Evolutionary conservation across 2,329 filamentous ascomycete species (phyloP), one percentile per base, ranked within the genome.

Genomic region (Cordyceps cateniannulata): DNA sequence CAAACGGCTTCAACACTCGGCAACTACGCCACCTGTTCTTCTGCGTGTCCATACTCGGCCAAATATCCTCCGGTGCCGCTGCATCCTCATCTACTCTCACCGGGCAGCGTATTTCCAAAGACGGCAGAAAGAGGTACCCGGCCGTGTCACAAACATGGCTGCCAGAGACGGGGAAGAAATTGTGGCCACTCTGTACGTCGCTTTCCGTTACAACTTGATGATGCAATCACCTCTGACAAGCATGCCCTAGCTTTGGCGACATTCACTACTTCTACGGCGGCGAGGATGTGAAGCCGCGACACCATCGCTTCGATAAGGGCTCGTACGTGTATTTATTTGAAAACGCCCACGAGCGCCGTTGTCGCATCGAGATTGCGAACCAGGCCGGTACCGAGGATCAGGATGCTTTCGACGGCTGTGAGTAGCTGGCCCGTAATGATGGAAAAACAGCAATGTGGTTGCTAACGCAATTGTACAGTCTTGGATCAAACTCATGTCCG

Each of bases 241-340:
- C 22, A 20, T 49, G 6, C 18, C 8, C 20, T 66, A 93, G 89
- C 68, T 92, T 90, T 69, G 88, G 84, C 64, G 90, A 93, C 69
- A 71, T 92, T 59, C 90, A 93, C 72, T 93, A 92, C 73, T 91
- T 86, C 73, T 91, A 92, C 74, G 81, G 83, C 27, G 81, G 85
- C n/a, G 85, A 87, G 2, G 79, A 80, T 6, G 78, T 81, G 61
- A 85, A 81, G 61, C 89, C 89, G 32, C 84, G 81, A n/a, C 90
- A 93, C 72, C 88, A 93, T 72, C 85, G 89, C 56, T 93, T 93
- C 72, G 87, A 91, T 72, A 89, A 89, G 71, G 83, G 86, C 51
- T 92, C 88, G 8, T 93, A 93, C 71, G 82, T 93, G 61, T 93
- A 93, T 70, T 77, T 93, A 6, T 92, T 91, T 71, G 87, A 92